Evolutionary conservation across 805 yeast species (phyloP).

Genomic region (Zygotorulaspora chibaensis): DNA sequence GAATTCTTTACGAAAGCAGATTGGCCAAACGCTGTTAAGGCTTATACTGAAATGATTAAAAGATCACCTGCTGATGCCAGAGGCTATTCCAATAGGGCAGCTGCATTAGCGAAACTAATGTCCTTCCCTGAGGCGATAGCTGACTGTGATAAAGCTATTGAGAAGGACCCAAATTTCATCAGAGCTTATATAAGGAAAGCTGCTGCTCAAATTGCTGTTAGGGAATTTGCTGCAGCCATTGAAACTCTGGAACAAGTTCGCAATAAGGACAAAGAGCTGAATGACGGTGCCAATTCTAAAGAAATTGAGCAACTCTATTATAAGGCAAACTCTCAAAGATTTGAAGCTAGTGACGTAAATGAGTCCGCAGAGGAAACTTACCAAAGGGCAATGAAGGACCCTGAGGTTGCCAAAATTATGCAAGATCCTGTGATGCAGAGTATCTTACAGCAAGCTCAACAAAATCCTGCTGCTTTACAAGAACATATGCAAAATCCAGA

Average conservation of each 20-base stretch:
- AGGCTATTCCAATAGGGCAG: conserved; percentile 97
- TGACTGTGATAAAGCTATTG: conserved; percentile 88
- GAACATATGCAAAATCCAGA: conserved; percentile 98
- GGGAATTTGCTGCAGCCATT: conserved; percentile 75
- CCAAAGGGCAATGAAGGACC: conserved; percentile 86
- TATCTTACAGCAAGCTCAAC: conserved; percentile 88
- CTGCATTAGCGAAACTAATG: conserved; percentile 88
- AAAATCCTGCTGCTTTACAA: conserved; percentile 92
- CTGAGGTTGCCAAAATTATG: conserved; percentile 85
- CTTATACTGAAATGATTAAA: conserved; percentile 92
- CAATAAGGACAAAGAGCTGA: conserved; percentile 59
- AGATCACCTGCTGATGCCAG: conserved; percentile 97
- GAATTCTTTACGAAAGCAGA: conserved; percentile 83
- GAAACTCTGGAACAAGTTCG: conserved; percentile 81
- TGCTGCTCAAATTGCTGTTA: conserved; percentile 84
- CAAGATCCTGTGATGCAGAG: conserved; percentile 96
- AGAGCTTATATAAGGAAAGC: conserved; percentile 98
- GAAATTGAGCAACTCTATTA: conserved; percentile 81
- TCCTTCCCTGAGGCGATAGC: conserved; percentile 95
- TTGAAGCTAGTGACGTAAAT: conserved; percentile 68
- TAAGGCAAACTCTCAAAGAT: conserved; percentile 76
- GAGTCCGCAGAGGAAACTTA: conserved; percentile 94
- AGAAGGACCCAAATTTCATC: conserved; percentile 79
- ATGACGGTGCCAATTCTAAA: conserved; percentile 53
- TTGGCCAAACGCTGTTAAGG: conserved; percentile 94